phyloP scores from a whole-genome alignment of 768 basidiomycete genomes.

The Mycena rebaudengoi region DNA sequence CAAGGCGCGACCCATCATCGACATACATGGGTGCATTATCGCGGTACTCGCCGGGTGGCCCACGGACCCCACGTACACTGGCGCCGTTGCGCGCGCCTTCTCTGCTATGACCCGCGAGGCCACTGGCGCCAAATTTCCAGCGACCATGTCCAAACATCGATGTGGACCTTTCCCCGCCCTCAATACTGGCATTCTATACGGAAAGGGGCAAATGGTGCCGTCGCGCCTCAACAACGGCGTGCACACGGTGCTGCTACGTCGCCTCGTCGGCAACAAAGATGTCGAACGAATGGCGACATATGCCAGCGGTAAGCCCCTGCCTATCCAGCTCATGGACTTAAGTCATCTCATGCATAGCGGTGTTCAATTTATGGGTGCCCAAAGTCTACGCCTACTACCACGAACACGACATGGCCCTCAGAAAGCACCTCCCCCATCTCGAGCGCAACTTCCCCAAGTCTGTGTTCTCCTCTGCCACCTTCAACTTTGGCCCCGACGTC shows the following conservation, averaged over 20 bases:
- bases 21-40: neutral
- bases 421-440: neutral
- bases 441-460: no score
- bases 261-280: neutral
- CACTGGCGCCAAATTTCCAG: no score
- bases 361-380: slow-evolving; percentile 22
- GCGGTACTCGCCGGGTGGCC: slow-evolving; percentile 23
- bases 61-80: neutral
- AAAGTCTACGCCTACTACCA: slow-evolving; percentile 18
- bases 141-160: no score
- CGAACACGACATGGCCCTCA: neutral
- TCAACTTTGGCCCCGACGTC: slow-evolving; percentile 37
- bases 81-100: neutral
- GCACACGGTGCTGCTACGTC: neutral
- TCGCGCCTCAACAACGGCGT: neutral
- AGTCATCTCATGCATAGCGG: no score
- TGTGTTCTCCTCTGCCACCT: slow-evolving; percentile 32
- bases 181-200: slow-evolving; percentile 24
- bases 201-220: slow-evolving; percentile 23
- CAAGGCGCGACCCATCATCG: neutral
- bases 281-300: slow-evolving; percentile 19
- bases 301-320: slow-evolving; percentile 12
- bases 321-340: neutral
- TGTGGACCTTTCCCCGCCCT: slow-evolving; percentile 24
- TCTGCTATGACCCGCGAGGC: neutral